phyloP scores from a whole-genome alignment of 208 protist genomes.

The Spongospora subterranea region DNA sequence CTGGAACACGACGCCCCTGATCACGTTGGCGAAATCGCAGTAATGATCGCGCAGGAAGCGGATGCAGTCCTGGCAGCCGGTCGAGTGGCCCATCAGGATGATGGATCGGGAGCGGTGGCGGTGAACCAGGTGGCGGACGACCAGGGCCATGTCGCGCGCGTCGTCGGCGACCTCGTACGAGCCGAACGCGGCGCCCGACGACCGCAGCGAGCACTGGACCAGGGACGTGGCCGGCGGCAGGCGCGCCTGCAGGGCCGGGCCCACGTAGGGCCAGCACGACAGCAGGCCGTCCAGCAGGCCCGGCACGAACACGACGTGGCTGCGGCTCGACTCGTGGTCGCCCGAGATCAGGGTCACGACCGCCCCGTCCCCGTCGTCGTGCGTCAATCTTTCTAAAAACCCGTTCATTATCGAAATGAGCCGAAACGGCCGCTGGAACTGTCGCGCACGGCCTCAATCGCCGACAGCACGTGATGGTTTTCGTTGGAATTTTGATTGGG shows the following conservation, averaged over 20 bases:
- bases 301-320: background rate
- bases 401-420: too few relatives aligned
- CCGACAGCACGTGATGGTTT: too few relatives aligned
- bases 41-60: background rate
- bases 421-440: too few relatives aligned
- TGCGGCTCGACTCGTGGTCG: background rate
- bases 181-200: conserved; percentile 8
- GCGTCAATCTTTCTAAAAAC: too few relatives aligned
- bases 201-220: conserved; percentile 42
- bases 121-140: background rate
- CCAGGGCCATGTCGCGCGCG: background rate
- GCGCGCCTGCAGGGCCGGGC: background rate
- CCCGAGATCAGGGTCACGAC: too few relatives aligned
- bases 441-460: too few relatives aligned
- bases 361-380: too few relatives aligned
- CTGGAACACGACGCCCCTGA: background rate
- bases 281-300: conserved; percentile 31
- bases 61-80: background rate
- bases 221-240: background rate
- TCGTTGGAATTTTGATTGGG: too few relatives aligned
- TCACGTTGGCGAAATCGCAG: background rate
- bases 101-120: background rate
- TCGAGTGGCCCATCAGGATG: conserved; percentile 19
- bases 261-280: background rate
- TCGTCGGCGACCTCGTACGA: background rate